Conservation (phyloP, 192 early-diverging fungal species). For the Coemansia biformis region DNA sequence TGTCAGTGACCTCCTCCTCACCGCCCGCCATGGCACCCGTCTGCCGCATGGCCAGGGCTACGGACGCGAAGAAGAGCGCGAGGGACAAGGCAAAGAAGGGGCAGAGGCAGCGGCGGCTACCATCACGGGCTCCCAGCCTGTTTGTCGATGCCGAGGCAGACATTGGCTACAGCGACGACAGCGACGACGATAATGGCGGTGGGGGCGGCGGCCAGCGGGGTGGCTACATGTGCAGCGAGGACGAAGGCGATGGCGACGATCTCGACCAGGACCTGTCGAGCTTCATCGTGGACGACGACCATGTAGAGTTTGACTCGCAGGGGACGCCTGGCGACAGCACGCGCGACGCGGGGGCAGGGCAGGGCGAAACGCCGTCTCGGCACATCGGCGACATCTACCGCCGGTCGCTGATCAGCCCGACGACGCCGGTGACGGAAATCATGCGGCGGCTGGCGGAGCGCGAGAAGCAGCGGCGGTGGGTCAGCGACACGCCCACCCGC, state of each 20-base stretch:
- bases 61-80: no score
- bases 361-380: slow-evolving; percentile 10
- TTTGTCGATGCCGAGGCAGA: slow-evolving; percentile 43
- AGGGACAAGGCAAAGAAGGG: no score
- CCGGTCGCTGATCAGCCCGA: slow-evolving; percentile 19
- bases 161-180: slow-evolving; percentile 34
- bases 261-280: slow-evolving; percentile 42
- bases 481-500: slow-evolving; percentile 36
- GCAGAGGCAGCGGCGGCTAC: no score
- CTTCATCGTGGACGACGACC: slow-evolving; percentile 43
- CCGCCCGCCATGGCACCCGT: background rate
- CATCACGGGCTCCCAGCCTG: no score
- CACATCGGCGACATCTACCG: slow-evolving; percentile 38
- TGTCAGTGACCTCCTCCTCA: no score
- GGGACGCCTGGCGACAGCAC: background rate
- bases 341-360: background rate
- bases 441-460: slow-evolving; percentile 41
- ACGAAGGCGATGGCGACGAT: slow-evolving; percentile 32
- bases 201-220: background rate
- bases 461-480: slow-evolving; percentile 43
- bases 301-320: slow-evolving; percentile 39
- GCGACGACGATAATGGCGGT: slow-evolving; percentile 8
- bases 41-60: background rate
- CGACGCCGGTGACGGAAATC: slow-evolving; percentile 37
- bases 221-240: slow-evolving; percentile 11